Evolutionary conservation across 2,329 filamentous ascomycete genomes (phyloP), one percentile per base, ranked within the genome.

Genomic region (Ceratocystiopsis brevicomis): DNA sequence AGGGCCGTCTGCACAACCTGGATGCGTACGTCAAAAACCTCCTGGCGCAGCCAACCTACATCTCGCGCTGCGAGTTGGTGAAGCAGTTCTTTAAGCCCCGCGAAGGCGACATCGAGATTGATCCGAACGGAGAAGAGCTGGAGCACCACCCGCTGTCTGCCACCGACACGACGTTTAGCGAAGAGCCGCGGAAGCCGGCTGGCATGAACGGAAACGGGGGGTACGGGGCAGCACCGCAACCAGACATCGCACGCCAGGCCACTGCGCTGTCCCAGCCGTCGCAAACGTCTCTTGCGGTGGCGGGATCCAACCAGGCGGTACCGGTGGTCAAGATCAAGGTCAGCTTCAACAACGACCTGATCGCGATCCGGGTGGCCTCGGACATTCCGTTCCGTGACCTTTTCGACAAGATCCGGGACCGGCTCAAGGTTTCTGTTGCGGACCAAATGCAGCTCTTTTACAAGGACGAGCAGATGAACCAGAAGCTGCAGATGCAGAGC

Each of bases 1-100:
- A 95, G 56, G 87, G 86, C 25, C 77, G 90, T 51, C 76, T 90
- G 46, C 83, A 90, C 57, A 95, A 93, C 56, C 66, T 98, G 36
- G 87, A 98, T 55, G 83, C 88, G 42, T 98, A 98, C 54, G 85
- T 98, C 52, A 92, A 92, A 62, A 88, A 90, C 53, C 68, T 98
- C 18, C 66, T 98, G 10, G 71, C 73, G 34, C 80, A 96, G 59
- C 83, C 85, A 3, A 65, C 73, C 0, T 85, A 95, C 56, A 95
- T 98, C 49, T 76, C 84, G 1, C 74, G 78, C 51, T 90, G 84
- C 56, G 76, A 78, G 45, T 65, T 96, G 10, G 88, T 96, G 17
- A 81, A 83, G 56, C 78, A 87, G 53, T 84, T 98, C 60, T 96
- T 98, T 57, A 79, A 79, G 1, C 90, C 90, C 5, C 73, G 87